Base-by-base conservation (phyloP, 1,284 basidiomycete genomes). In the Fomitopsis pinicola region DNA sequence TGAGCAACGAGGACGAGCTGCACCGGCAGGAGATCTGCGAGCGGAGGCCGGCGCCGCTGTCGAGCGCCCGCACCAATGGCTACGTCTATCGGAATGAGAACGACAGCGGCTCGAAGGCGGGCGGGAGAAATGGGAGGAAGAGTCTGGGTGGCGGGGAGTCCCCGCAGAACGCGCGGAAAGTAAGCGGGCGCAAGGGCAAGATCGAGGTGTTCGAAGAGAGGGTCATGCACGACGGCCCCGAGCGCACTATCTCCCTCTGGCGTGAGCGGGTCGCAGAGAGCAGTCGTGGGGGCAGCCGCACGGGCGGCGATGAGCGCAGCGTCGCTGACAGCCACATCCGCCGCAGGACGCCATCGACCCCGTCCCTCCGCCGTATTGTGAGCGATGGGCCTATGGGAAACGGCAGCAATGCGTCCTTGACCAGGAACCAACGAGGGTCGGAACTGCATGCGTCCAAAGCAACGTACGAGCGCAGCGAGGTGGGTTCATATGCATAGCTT, bases 161-260 rank as follows among this genome's bases (percentile, higher is more conserved):
- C 28, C 67, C 60, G 53, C 69, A 69, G 45, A 69, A 70, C 50
- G 64, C 66, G 52, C 64, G 69, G 38, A 61, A 68, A 55, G 69
- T 73, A 50, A 69, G 63, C 64, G 66, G 66, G 26, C 56, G 67
- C 64, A 63, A 66, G 58, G 68, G 72, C 54, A 59, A 65, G 50
- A 57, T 66, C 36, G 73, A 75, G 57, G 68, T 77, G 30, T 73
- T 76, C 30, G 71, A 76, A 65, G 67, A 73, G 58, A 67, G 66
- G 28, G 67, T 76, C 33, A 59, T 74, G 42, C 74, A 76, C 65
- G 75, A 77, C 63, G 71, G 70, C 42, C 73, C 75, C 14, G 61
- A 69, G 55, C 70, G 73, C 50, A 76, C 73, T 19, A 75, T 77
- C 60, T 73, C 76, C 28, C 60, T 76, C 6, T 77, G 76, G 76